Conservation (phyloP, 371 early-diverging fungal species). For the Phascolomyces articulosus region DNA sequence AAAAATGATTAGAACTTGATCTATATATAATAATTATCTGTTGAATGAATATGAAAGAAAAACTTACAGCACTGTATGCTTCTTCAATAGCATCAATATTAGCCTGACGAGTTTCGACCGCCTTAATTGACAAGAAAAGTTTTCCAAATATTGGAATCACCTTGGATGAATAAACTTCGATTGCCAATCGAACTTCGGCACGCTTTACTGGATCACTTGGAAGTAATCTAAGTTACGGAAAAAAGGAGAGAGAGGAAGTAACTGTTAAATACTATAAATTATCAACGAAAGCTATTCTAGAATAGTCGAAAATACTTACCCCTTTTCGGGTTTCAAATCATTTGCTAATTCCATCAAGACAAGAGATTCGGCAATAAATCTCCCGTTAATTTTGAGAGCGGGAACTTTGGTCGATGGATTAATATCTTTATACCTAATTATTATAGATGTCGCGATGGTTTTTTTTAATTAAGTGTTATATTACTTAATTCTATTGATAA, state of each 20-base stretch:
- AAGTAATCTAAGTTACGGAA: conserved; percentile 26
- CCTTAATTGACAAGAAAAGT: conserved; percentile 33
- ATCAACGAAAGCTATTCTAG: neutral
- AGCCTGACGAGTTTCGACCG: conserved; percentile 29
- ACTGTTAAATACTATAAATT: too few relatives aligned
- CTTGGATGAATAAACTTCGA: conserved; percentile 54
- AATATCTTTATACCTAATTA: conserved; percentile 45
- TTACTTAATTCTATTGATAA: too few relatives aligned
- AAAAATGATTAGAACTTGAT: too few relatives aligned
- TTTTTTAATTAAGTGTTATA: too few relatives aligned
- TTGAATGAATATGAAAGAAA: too few relatives aligned
- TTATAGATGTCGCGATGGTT: neutral
- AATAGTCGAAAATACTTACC: conserved; percentile 20
- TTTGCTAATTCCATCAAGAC: conserved; percentile 54
- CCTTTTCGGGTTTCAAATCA: conserved; percentile 50
- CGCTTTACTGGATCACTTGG: conserved; percentile 49
- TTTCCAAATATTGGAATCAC: too few relatives aligned
- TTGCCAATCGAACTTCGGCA: conserved; percentile 54
- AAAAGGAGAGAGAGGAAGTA: neutral
- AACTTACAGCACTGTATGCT: conserved; percentile 35
- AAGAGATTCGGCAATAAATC: conserved; percentile 52
- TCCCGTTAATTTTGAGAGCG: conserved; percentile 38
- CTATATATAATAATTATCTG: too few relatives aligned
- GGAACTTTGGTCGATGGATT: conserved; percentile 58
- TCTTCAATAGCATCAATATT: conserved; percentile 19